phyloP scores from a whole-genome alignment of 352 stramenopile genomes.

The Pythium folliculosum region DNA sequence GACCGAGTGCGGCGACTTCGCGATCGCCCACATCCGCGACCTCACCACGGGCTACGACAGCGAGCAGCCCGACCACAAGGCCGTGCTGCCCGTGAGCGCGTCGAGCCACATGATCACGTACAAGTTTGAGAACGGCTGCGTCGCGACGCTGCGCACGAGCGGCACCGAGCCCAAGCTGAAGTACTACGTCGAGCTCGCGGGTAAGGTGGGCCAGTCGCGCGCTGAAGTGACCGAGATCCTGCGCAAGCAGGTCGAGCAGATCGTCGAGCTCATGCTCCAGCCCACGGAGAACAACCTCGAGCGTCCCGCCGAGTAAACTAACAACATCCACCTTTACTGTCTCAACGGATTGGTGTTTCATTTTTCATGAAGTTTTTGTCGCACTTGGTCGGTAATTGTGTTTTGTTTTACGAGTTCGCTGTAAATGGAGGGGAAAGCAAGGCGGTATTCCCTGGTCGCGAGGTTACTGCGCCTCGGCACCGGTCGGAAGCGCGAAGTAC shows the following conservation, averaged over 20 bases:
- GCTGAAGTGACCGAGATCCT: conserved; percentile 59
- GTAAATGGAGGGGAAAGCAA: not conserved
- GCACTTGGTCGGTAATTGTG: not conserved
- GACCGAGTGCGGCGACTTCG: conserved; percentile 78
- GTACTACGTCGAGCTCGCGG: conserved; percentile 96
- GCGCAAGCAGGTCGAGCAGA: conserved; percentile 64
- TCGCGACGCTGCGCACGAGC: conserved; percentile 96
- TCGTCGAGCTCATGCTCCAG: conserved; percentile 84
- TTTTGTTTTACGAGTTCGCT: conserved; percentile 3
- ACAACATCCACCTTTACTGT: not conserved
- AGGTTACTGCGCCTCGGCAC: conserved; percentile 6
- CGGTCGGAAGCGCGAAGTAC: conserved; percentile 66
- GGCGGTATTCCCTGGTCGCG: not conserved
- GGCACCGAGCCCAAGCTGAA: conserved; percentile 99
- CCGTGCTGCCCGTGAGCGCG: conserved; percentile 89
- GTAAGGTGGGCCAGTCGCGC: conserved; percentile 61
- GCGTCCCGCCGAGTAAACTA: conserved; percentile 39
- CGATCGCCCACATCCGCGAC: conserved; percentile 82
- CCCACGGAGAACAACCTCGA: conserved; percentile 79
- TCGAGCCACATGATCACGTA: conserved; percentile 98
- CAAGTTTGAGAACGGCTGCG: conserved; percentile 94
- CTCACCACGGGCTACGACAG: conserved; percentile 90
- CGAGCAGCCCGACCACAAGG: conserved; percentile 85
- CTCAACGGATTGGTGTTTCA: not conserved
- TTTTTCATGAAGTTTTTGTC: conserved; percentile 14